Evolutionary conservation across 805 yeast genomes (phyloP).

Genomic region (Blastobotrys americana): DNA sequence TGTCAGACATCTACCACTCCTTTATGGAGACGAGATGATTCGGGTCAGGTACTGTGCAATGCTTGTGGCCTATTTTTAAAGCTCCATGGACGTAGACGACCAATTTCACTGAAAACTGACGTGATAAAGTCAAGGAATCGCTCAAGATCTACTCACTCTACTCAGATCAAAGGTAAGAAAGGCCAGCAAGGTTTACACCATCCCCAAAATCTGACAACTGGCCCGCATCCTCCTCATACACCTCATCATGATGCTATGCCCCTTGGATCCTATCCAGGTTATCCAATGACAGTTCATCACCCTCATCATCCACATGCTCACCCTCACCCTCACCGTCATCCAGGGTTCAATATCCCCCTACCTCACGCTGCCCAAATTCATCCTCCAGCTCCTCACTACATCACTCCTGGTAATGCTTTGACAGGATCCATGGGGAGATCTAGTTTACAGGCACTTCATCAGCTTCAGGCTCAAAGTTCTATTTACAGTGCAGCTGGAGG

Average conservation of each 20-base stretch:
- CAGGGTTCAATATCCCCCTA: conserved; percentile 8
- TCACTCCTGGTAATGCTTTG: neutral
- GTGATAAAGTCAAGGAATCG: conserved; percentile 80
- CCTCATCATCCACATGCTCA: conserved; percentile 8
- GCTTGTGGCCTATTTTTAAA: conserved; percentile 89
- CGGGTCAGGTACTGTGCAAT: conserved; percentile 84
- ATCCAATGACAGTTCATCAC: neutral
- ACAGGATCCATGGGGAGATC: conserved; percentile 4
- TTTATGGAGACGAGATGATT: conserved; percentile 89
- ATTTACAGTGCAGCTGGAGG: conserved; percentile 4
- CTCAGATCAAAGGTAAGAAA: conserved; percentile 3
- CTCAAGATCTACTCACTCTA: conserved; percentile 6
- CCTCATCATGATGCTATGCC: conserved; percentile 14
- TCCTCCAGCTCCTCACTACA: conserved; percentile 10
- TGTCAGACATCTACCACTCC: conserved; percentile 93
- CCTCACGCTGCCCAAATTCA: conserved; percentile 13
- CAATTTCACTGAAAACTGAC: conserved; percentile 85
- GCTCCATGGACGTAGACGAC: conserved; percentile 88
- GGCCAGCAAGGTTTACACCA: neutral
- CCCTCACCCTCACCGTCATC: conserved; percentile 10
- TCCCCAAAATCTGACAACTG: neutral
- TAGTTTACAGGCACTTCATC: conserved; percentile 5
- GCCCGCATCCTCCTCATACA: conserved; percentile 5
- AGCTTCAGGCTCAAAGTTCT: neutral
- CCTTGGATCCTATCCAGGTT: conserved; percentile 8